Evolutionary conservation across 225 moss, liverwort and hornwort genomes (phyloP).

Genomic region (Asterella californica): DNA sequence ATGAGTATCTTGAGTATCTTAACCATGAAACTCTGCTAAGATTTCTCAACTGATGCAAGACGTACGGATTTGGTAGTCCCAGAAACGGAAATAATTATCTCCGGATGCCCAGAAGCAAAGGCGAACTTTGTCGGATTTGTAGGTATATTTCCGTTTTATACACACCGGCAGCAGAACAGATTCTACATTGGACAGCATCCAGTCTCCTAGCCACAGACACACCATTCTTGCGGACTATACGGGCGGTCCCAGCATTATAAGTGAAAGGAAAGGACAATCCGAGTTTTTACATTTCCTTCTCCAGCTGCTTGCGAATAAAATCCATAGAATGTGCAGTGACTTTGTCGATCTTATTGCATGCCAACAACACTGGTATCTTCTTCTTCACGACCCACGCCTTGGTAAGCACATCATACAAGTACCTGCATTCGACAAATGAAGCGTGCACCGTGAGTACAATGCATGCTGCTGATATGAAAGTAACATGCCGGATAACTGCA

Average conservation of each 20-base stretch:
- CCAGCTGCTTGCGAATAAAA: conserved; percentile 87
- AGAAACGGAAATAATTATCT: too few species aligned
- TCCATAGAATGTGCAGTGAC: conserved; percentile 91
- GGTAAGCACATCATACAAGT: conserved; percentile 81
- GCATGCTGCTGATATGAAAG: neutral
- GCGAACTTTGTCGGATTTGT: neutral
- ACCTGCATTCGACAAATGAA: conserved; percentile 35
- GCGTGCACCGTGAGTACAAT: neutral
- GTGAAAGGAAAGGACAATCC: neutral
- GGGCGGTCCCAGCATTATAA: neutral
- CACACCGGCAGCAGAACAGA: neutral
- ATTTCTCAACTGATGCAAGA: neutral
- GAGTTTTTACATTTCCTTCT: conserved; percentile 83
- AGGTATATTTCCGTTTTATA: neutral
- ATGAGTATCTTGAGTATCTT: neutral
- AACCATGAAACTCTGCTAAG: too few species aligned
- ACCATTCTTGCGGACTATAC: neutral
- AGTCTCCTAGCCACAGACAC: neutral
- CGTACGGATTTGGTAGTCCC: neutral
- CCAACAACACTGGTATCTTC: conserved; percentile 73
- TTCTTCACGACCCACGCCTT: conserved; percentile 67
- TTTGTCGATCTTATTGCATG: conserved; percentile 99
- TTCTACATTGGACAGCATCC: neutral
- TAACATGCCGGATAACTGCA: neutral
- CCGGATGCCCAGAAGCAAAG: too few species aligned